Base-by-base conservation (phyloP, 352 stramenopile genomes). In the Phytopythium mirpurense region DNA sequence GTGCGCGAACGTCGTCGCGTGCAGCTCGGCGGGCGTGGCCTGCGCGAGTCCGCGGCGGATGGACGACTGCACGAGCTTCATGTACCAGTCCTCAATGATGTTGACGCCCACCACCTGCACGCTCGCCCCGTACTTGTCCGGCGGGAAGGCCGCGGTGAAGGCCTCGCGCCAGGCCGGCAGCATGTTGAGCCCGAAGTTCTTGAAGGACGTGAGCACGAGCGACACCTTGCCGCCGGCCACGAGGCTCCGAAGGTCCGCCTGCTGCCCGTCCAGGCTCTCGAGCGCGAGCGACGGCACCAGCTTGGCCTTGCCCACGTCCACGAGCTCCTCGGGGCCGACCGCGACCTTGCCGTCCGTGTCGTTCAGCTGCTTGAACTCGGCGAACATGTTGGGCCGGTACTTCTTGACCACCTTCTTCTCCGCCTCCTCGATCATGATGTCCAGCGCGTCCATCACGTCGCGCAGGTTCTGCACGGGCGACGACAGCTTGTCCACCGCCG, bases 31-130 rank as follows among this genome's bases (percentile, higher is more conserved):
- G 0, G 81, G 70, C 5, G 61, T 83, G 49, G 84, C 78, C 31
- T 75, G 36, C 57, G 78, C 59, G 56, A 94, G 59, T 0, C 83
- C 83, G 9, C 61, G 65, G 18, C 68, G 71, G 54, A 94, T 94
- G 31, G 78, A 88, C 0, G 67, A 59, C 24, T 80, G 71, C 43
- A 94, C 74, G 21, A 90, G 59, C 66, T 90, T 90, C 74, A 92
- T 90, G 70, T 94, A 94, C 84, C 84, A 94, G 54, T 94, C 84
- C 54, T 94, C 84, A 21, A 94, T 88, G 60, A 94, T 83, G 55
- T 89, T 91, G 50, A 94, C 67, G 54, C 76, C 80, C 23, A 88
- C 46, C 2, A 82, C 74, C 61, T 90, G 82, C 44, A 88, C 70
- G 5, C 38, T 51, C 16, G 7, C 19, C 15, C 50, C 11, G 44